Evolutionary conservation across 2,329 filamentous ascomycete genomes (phyloP).

Genomic region (Talaromyces verruculosus): DNA sequence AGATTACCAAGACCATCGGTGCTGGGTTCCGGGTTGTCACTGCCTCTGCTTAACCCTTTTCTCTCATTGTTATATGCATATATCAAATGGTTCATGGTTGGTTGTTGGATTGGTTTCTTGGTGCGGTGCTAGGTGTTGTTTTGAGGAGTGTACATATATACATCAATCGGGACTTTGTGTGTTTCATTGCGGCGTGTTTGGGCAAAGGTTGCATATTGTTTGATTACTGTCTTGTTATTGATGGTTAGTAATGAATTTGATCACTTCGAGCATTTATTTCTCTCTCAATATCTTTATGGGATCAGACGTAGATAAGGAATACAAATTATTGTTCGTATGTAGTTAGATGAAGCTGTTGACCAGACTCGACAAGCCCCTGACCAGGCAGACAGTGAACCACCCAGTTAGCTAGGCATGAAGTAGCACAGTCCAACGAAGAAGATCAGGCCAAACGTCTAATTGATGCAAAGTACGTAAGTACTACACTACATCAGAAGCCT

Average conservation of each 20-base stretch:
- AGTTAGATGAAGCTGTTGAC: not conserved
- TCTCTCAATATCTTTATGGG: not conserved
- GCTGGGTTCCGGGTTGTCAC: conserved; percentile 63
- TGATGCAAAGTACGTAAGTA: no score
- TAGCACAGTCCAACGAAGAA: no score
- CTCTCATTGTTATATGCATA: not conserved
- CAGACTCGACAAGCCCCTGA: not conserved
- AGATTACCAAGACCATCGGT: conserved; percentile 45
- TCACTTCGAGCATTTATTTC: not conserved
- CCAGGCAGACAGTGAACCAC: no score
- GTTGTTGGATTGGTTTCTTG: not conserved
- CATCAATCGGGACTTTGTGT: not conserved
- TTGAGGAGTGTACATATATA: conserved; percentile 5
- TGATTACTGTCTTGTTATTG: not conserved
- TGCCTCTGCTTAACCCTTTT: conserved; percentile 51
- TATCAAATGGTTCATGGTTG: not conserved
- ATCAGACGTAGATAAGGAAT: not conserved
- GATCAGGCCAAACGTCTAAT: no score
- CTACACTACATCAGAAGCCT: no score
- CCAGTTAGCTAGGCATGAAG: no score
- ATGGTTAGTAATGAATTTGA: not conserved
- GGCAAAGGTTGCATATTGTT: not conserved
- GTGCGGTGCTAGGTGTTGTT: conserved; percentile 1
- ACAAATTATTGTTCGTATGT: no score
- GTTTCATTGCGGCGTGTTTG: not conserved